Conservation (phyloP, 2,329 filamentous ascomycete species). For the Trichoderma oligosporum region DNA sequence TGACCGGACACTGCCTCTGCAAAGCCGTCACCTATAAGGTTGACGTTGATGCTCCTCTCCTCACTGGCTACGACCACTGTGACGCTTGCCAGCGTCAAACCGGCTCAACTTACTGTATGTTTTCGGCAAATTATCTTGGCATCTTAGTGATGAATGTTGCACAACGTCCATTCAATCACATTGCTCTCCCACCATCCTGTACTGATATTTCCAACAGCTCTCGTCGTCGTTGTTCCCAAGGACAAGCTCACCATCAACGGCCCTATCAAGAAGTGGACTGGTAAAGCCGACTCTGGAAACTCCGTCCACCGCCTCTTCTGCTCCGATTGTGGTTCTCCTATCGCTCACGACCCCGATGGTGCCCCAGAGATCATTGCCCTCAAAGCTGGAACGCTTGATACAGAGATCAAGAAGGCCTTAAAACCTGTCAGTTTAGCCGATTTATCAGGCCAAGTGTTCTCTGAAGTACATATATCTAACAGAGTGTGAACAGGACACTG, state of each 20-base stretch:
- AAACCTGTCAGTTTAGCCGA: constrained; percentile 52
- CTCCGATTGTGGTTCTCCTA: constrained; percentile 64
- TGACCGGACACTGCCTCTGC: constrained; percentile 68
- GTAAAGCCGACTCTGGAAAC: constrained; percentile 58
- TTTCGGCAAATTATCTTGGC: not conserved
- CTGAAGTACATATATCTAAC: constrained; percentile 9
- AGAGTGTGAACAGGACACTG: constrained; percentile 49
- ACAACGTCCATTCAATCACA: too few relatives aligned
- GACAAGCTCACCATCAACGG: constrained; percentile 61
- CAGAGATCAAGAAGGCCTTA: constrained; percentile 62
- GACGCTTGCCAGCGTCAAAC: constrained; percentile 69
- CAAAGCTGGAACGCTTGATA: constrained; percentile 62
- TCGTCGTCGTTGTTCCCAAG: constrained; percentile 64
- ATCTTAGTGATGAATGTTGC: too few relatives aligned
- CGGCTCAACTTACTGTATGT: constrained; percentile 64
- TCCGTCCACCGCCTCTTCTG: constrained; percentile 66
- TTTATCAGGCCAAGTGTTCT: too few relatives aligned
- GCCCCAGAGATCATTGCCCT: constrained; percentile 66
- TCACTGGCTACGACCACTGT: constrained; percentile 67
- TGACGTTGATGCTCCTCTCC: constrained; percentile 47
- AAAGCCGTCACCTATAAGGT: constrained; percentile 66
- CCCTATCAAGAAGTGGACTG: constrained; percentile 61
- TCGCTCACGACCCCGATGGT: constrained; percentile 67
- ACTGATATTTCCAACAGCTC: constrained; percentile 42
- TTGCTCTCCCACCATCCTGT: too few relatives aligned